Base-by-base conservation (phyloP, 2,329 filamentous ascomycete species). In the Fusarium sp. region DNA sequence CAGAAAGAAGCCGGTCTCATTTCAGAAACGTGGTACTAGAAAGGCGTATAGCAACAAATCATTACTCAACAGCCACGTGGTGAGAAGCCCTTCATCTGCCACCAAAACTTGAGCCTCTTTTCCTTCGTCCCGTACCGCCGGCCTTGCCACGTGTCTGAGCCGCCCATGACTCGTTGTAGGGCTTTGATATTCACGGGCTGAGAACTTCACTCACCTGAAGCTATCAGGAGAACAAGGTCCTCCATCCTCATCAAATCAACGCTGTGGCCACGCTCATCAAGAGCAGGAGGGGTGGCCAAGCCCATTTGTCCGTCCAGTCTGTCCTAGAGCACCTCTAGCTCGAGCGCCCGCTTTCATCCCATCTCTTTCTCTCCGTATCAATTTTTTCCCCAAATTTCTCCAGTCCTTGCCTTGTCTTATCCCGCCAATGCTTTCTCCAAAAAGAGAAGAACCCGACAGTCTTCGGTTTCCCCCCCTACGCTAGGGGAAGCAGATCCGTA, bases 81-180 rank as follows among this genome's bases (percentile, higher is more conserved):
- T 54, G 47, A 35, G 20, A n/a, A 31, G 45, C 47, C 47, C 35
- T 63, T 47, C 29, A 27, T 11, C 34, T 18, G 22, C 42, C 42
- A 34, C 34, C 42, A 47, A 47, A 11, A 22, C 31, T 63, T 63
- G 61, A 63, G 61, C 47, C 61, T 63, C 61, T 24, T 62, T 42
- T 34, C 42, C 37, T 11, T 62, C 61, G 61, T 54, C 34, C 61
- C 61, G 61, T 63, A 56, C 47, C 61, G 47, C 61, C 61, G 61
- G 61, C 47, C 34, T n/a, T 63, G 24, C 61, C 61, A 63, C 61
- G 61, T 63, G 61, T 37, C 24, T 31, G 16, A 50, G 60, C 18
- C n/a, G n/a, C 35, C 29, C 60, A 54, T 63, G 60, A 63, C 61
- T 56, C 61, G 61, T 47, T 24, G 14, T 50, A 56, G 22, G 61